Evolutionary conservation across 2,329 filamentous ascomycete species (phyloP).

Genomic region (Exophiala aquamarina): DNA sequence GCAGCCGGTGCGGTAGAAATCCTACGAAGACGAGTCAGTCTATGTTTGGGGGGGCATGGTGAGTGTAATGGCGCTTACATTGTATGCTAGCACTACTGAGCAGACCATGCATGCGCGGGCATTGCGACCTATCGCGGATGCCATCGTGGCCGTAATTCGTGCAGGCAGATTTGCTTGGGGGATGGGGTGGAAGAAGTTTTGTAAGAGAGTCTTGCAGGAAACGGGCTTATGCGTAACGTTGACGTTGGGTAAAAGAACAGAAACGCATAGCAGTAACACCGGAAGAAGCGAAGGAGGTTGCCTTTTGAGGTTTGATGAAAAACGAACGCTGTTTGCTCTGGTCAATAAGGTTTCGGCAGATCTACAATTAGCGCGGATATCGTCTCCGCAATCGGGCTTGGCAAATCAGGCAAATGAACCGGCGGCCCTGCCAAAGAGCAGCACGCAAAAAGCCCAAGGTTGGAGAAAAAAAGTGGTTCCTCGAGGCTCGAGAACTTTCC

Average conservation of each 20-base stretch:
- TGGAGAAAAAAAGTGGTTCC: background rate
- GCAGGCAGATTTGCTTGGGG: slow-evolving; percentile 1
- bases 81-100: slow-evolving; percentile 83
- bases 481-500: background rate
- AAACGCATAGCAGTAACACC: no score
- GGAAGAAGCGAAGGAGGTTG: no score
- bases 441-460: no score
- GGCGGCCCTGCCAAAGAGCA: no score
- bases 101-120: slow-evolving; percentile 98
- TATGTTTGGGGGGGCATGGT: background rate
- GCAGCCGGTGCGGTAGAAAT: slow-evolving; percentile 84
- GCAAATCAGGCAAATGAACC: background rate
- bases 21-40: slow-evolving; percentile 47
- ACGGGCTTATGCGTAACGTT: no score
- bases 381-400: background rate
- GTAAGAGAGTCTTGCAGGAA: no score
- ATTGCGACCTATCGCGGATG: slow-evolving; percentile 70
- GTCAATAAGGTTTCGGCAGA: slow-evolving; percentile 15
- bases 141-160: slow-evolving; percentile 30
- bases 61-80: slow-evolving; percentile 48
- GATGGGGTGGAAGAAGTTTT: slow-evolving; percentile 6
- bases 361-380: slow-evolving; percentile 11
- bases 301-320: no score
- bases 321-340: no score
- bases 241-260: no score